These are phyloP conservation scores for Rhizophora apiculata DNA, from an alignment of 345 rosid genomes.

Conservation along the genomic window DNA sequence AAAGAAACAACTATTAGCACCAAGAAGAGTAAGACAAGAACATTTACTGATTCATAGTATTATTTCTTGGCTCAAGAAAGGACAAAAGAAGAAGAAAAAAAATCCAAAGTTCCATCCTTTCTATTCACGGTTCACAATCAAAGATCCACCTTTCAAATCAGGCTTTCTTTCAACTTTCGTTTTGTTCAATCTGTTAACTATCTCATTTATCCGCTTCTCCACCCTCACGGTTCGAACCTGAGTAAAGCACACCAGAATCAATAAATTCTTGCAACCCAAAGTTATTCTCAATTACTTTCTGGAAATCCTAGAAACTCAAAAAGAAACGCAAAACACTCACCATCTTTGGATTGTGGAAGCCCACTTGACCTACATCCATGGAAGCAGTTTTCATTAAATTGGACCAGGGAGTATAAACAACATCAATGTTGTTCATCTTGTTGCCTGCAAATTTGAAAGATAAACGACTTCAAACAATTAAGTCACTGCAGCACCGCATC, in stretches of 20 bases:
- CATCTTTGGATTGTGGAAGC: constrained; percentile 85
- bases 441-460: constrained; percentile 51
- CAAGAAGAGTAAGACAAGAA: neutral
- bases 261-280: constrained; percentile 8
- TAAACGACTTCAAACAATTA: neutral
- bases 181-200: constrained; percentile 89
- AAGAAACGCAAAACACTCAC: constrained; percentile 31
- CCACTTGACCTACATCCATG: constrained; percentile 99
- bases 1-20: constrained; percentile 1
- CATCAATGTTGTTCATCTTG: constrained; percentile 88
- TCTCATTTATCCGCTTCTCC: constrained; percentile 89
- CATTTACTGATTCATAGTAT: too few relatives aligned
- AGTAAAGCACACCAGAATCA: constrained; percentile 21
- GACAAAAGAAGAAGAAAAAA: neutral
- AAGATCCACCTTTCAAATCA: constrained; percentile 72
- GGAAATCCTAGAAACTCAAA: neutral
- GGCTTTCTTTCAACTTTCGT: constrained; percentile 92
- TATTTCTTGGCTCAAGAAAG: too few relatives aligned
- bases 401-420: constrained; percentile 95
- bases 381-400: constrained; percentile 93
- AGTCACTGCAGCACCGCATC: neutral
- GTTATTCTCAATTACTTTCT: neutral
- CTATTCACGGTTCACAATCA: neutral
- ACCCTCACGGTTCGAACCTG: constrained; percentile 90
- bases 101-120: neutral